Percentiles rank a stretch among this genome's conserved stretches.
Evolutionary conservation across 192 early-diverging fungal genomes (phyloP).

Genomic region (Podila verticillata): DNA sequence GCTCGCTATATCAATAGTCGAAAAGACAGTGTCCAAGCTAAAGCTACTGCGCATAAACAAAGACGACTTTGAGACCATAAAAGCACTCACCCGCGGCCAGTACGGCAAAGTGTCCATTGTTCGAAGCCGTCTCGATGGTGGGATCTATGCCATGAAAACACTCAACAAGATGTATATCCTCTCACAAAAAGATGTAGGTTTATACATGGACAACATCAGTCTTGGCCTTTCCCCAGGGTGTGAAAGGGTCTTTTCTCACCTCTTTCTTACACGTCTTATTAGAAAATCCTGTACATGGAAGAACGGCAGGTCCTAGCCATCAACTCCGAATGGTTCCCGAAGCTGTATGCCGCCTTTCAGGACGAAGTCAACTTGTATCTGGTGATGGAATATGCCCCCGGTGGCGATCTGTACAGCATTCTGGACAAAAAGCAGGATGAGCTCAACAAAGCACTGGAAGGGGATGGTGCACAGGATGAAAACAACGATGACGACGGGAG

Average conservation of each 20-base stretch:
- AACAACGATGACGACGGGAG: constrained; percentile 7
- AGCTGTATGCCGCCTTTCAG: constrained; percentile 73
- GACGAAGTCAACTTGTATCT: constrained; percentile 72
- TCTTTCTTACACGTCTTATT: constrained; percentile 7
- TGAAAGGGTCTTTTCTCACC: constrained; percentile 71
- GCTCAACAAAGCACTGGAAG: constrained; percentile 18
- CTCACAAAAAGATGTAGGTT: constrained; percentile 77
- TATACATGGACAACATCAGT: constrained; percentile 64
- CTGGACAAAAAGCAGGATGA: constrained; percentile 68
- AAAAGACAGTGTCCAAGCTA: constrained; percentile 36
- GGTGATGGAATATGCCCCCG: constrained; percentile 82
- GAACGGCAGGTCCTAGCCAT: constrained; percentile 81
- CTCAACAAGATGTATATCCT: constrained; percentile 76
- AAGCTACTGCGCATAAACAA: constrained; percentile 69
- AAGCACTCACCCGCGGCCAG: constrained; percentile 78
- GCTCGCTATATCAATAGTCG: constrained; percentile 12
- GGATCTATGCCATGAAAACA: constrained; percentile 89
- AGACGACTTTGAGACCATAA: constrained; percentile 79
- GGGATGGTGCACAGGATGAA: not conserved
- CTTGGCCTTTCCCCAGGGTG: constrained; percentile 64
- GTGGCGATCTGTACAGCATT: constrained; percentile 83
- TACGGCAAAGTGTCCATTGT: constrained; percentile 90
- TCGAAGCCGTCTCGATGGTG: constrained; percentile 69
- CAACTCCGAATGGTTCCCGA: constrained; percentile 74
- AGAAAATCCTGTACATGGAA: constrained; percentile 92